Evolutionary conservation across 257 asterid genomes (phyloP), one percentile per base, ranked within the genome.

Genomic region (Solanum dulcamara): DNA sequence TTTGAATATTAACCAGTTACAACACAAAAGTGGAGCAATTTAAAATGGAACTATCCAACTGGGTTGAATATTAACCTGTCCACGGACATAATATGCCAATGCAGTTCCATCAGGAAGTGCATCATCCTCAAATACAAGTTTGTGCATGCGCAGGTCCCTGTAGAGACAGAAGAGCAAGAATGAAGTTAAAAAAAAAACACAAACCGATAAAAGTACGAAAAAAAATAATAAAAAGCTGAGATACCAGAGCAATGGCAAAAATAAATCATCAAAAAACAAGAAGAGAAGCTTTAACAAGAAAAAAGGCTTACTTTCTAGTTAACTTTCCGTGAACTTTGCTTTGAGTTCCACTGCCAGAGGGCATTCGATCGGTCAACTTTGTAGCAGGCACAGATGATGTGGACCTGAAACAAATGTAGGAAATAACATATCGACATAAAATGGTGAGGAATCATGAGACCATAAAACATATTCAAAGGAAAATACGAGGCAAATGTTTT

Each of bases 131-230:
- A 95, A 91, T 46, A 95, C 94, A 84, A 90, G 64, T 91, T 84
- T 97, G 85, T 97, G 99, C 97, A 95, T 88, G 86, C 93, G 87
- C 89, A 93, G 85, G 89, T 97, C 96, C 93, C 99, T 97, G 89
- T 55, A 71, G 86, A 89, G 48, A 17, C 72, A 84, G 13, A 83
- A 81, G 17, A 83, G 28, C 24, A 33, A 64, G n/a, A 53, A 51
- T 11, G 30, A 84, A 32, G 26, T 44, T 68, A 66, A 32, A 51
- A 83, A 84, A 71, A 44, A 30, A 74, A n/a, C 38, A 64, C 4
- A 8, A 15, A 66, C n/a, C 13, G 86, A 62, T 38, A 67, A 40
- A 60, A 67, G 42, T 53, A 84, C 30, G 77, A 35, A 68, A 51
- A 62, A n/a, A 22, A 11, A 15, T 48, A 26, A 67, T 12, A n/a